These are phyloP conservation scores for Linnemannia schmuckeri DNA, from an alignment of 192 early-diverging fungal species.

Conservation along the genomic window DNA sequence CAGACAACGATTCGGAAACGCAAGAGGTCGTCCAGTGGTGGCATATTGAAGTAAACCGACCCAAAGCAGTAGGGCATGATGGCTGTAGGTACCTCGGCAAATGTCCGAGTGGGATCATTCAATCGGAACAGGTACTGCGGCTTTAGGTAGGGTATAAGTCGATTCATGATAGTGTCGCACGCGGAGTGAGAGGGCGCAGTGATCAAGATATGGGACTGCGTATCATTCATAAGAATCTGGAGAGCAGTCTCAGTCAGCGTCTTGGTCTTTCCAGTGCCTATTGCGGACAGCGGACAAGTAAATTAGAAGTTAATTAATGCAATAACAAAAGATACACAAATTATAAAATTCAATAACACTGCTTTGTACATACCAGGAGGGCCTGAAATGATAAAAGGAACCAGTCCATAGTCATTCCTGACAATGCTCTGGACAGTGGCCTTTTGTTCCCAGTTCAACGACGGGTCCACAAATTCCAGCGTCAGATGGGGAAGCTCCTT, in stretches of 20 bases:
- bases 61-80: constrained; percentile 63
- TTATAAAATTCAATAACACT: no score
- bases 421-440: constrained; percentile 49
- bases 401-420: constrained; percentile 46
- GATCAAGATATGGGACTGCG: constrained; percentile 62
- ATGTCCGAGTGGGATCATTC: constrained; percentile 56
- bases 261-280: constrained; percentile 72
- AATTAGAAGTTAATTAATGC: not conserved
- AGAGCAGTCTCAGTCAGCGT: constrained; percentile 64
- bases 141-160: constrained; percentile 56
- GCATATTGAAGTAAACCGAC: constrained; percentile 57
- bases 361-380: constrained; percentile 33
- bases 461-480: constrained; percentile 41
- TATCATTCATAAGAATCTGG: constrained; percentile 56
- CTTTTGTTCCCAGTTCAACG: constrained; percentile 53
- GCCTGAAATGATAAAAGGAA: constrained; percentile 52
- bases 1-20: constrained; percentile 63
- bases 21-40: constrained; percentile 55
- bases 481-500: constrained; percentile 41
- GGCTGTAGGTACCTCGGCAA: constrained; percentile 57
- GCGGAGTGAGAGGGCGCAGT: constrained; percentile 68
- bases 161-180: constrained; percentile 64
- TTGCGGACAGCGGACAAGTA: no score
- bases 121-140: constrained; percentile 61
- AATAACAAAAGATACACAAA: not conserved